phyloP scores from a whole-genome alignment of 352 stramenopile genomes.

The Pythium plurisporium region DNA sequence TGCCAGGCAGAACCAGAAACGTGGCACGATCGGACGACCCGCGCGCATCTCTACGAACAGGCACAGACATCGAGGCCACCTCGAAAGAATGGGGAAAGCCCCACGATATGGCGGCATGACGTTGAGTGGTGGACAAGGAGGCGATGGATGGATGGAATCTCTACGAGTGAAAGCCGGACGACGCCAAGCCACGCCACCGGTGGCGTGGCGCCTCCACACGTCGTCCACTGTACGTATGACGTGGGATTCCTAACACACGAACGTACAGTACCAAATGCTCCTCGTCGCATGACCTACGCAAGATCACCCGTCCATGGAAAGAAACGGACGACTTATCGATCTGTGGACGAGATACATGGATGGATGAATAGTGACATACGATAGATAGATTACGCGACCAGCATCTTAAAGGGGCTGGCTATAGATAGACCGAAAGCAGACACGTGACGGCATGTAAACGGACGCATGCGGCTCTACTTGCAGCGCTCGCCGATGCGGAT shows the following conservation, averaged over 20 bases:
- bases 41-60: not conserved
- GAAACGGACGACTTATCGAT: too few species aligned
- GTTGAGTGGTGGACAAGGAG: not conserved
- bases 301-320: not conserved
- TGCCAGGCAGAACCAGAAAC: too few species aligned
- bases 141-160: not conserved
- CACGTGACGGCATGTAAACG: not conserved
- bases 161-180: too few species aligned
- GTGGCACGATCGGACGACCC: too few species aligned
- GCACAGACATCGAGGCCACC: not conserved
- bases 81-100: too few species aligned
- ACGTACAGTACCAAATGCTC: too few species aligned
- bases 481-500: conserved; percentile 23
- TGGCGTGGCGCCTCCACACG: too few species aligned
- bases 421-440: conserved; percentile 13
- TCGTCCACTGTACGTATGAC: too few species aligned
- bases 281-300: not conserved
- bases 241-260: too few species aligned
- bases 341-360: too few species aligned
- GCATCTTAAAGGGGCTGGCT: not conserved
- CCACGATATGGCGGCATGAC: too few species aligned
- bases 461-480: conserved; percentile 9
- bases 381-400: not conserved
- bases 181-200: too few species aligned
- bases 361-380: not conserved